These are phyloP conservation scores for Euphorbia celastroides DNA, from an alignment of 441 rosid genomes.

Conservation along the genomic window DNA sequence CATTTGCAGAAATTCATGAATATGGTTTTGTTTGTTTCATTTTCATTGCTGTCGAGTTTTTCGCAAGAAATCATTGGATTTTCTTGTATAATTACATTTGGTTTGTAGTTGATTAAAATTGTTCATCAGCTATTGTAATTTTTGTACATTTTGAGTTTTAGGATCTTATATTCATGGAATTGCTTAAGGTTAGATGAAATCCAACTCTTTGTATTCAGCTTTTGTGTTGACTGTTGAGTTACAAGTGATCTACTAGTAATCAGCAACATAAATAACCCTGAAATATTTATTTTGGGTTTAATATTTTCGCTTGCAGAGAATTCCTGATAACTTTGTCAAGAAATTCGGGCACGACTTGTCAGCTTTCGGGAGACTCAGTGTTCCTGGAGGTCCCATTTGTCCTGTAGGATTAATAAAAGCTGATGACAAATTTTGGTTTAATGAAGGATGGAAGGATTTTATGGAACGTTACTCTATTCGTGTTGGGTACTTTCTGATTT, in stretches of 20 bases:
- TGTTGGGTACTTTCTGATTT: constrained; percentile 80
- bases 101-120: neutral
- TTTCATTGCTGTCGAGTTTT: neutral
- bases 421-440: constrained; percentile 82
- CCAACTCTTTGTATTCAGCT: neutral
- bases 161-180: neutral
- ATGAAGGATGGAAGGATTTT: constrained; percentile 92
- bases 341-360: constrained; percentile 77
- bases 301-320: constrained; percentile 59
- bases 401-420: constrained; percentile 70
- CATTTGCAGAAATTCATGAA: too few species aligned
- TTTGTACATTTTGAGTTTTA: neutral
- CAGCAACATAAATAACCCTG: too few species aligned
- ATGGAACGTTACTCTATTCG: constrained; percentile 74
- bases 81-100: neutral
- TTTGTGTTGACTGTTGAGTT: neutral
- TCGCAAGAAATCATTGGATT: constrained; percentile 1
- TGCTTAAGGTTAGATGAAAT: neutral
- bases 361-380: constrained; percentile 67
- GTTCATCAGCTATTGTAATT: neutral
- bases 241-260: neutral
- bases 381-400: constrained; percentile 86
- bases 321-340: constrained; percentile 86
- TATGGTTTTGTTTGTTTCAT: too few species aligned
- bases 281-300: constrained; percentile 13